Conservation (phyloP, 495 filamentous ascomycete species). For the Collariella sp. region DNA sequence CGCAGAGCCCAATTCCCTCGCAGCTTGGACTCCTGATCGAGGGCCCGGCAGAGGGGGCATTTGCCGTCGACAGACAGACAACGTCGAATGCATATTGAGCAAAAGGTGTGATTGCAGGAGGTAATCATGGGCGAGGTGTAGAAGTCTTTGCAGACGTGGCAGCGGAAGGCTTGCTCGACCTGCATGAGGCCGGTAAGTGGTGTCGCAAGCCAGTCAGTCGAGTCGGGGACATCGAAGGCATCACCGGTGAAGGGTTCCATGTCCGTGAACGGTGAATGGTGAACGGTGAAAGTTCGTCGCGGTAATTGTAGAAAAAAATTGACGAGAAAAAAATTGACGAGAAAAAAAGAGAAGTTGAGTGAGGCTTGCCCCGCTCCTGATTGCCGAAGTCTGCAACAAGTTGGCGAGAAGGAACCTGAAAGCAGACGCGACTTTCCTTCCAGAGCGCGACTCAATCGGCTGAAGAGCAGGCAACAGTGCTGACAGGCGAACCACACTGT, state of each 20-base stretch:
- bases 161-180: conserved; percentile 81
- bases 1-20: conserved; percentile 74
- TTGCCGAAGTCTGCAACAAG: background rate
- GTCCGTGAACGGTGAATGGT: background rate
- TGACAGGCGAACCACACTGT: background rate
- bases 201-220: conserved; percentile 89
- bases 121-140: conserved; percentile 90
- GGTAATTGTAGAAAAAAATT: background rate
- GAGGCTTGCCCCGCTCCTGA: too few relatives aligned
- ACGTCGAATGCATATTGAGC: conserved; percentile 86
- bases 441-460: background rate
- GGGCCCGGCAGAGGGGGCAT: conserved; percentile 73
- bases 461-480: background rate
- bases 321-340: too few relatives aligned
- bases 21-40: conserved; percentile 74
- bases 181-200: conserved; percentile 60
- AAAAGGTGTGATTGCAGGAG: conserved; percentile 92
- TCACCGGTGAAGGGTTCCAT: conserved; percentile 26
- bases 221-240: conserved; percentile 62
- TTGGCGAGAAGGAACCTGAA: background rate
- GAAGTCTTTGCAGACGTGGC: conserved; percentile 97
- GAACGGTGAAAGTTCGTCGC: background rate
- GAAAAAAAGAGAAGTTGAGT: too few relatives aligned
- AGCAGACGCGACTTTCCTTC: conserved; percentile 5
- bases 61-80: conserved; percentile 70